A percentile compares a stretch with the other conserved stretches of the same genome.
These are phyloP conservation scores for Zymoseptoria brevis DNA, from an alignment of 2,329 filamentous ascomycete species.

Conservation along the genomic window DNA sequence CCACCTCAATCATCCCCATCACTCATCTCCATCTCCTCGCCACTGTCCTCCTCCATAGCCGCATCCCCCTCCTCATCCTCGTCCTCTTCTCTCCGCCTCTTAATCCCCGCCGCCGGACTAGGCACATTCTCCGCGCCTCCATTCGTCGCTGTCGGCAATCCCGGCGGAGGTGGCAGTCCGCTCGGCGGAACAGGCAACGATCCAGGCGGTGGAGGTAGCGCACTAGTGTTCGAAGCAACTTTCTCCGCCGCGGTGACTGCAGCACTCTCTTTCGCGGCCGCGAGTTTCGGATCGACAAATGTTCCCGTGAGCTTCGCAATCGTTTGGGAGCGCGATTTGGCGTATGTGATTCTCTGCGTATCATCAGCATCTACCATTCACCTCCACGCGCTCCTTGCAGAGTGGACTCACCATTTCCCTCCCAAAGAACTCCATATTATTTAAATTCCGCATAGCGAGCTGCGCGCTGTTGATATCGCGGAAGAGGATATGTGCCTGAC, in stretches of 20 bases:
- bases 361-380: slow-evolving; percentile 4
- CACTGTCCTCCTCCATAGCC: slow-evolving; percentile 42
- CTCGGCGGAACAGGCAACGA: slow-evolving; percentile 22
- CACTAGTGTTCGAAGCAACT: slow-evolving; percentile 11
- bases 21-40: slow-evolving; percentile 57
- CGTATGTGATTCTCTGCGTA: slow-evolving; percentile 76
- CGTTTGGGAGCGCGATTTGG: slow-evolving; percentile 78
- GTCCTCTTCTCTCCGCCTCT: slow-evolving; percentile 33
- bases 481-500: slow-evolving; percentile 89
- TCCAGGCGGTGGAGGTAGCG: slow-evolving; percentile 17
- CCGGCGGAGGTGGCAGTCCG: slow-evolving; percentile 18
- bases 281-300: slow-evolving; percentile 58
- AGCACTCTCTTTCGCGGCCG: slow-evolving; percentile 15
- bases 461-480: slow-evolving; percentile 85
- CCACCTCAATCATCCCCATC: slow-evolving; percentile 53
- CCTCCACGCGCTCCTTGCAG: background rate
- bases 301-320: slow-evolving; percentile 89
- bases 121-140: slow-evolving; percentile 41
- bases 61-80: slow-evolving; percentile 34
- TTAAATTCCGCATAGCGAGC: slow-evolving; percentile 81
- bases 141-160: slow-evolving; percentile 21
- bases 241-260: slow-evolving; percentile 10
- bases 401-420: slow-evolving; percentile 63
- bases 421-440: slow-evolving; percentile 80
- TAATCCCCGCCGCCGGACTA: slow-evolving; percentile 50